Evolutionary conservation across 139 green algal genomes (phyloP), one percentile per base, ranked within the genome.

Genomic region (Penium margaritaceum): DNA sequence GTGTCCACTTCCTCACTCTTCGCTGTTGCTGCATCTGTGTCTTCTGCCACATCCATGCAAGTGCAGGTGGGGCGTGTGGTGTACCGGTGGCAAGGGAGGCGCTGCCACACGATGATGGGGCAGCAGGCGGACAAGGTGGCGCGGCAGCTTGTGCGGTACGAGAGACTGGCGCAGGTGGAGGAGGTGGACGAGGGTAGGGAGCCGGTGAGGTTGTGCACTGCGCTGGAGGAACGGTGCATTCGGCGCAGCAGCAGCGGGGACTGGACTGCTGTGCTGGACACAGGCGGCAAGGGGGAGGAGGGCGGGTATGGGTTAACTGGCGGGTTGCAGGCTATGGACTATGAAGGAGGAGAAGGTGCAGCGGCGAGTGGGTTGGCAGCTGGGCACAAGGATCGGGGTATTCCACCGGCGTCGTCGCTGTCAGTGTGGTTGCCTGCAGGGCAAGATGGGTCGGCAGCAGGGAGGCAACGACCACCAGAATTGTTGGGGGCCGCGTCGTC

Each of bases 81-180:
- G 69, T 71, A 76, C 69, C 74, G 58, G 19, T 77, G 70, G 70
- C 27, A 30, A 5, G 70, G 70, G 4, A 37, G 19, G 14, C 21
- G 69, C 19, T 75, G 70, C 70, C 21, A 55, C 43, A 5, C 35
- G 24, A 15, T 77, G 5, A 62, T 79, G 34, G 41, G 24, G 54
- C 24, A 36, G n/a, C 39, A 55, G 30, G 72, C 41, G 19, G 72
- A 78, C 3, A 14, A 17, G 29, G 65, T 34, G 24, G 72, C 72
- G 43, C 30, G 35, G 12, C 72, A 79, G 72, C 43, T 79, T n/a
- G 37, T 77, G 36, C 38, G 37, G 19, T 79, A 79, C 38, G 72
- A 79, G 65, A 15, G 34, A 24, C n/a, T 76, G 3, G 4, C 47
- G 41, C 41, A 60, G 51, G 5, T 24, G 51, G 51, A 33, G 17